Conservation (phyloP, 1,284 basidiomycete genomes). For the Marasmius sp. region DNA sequence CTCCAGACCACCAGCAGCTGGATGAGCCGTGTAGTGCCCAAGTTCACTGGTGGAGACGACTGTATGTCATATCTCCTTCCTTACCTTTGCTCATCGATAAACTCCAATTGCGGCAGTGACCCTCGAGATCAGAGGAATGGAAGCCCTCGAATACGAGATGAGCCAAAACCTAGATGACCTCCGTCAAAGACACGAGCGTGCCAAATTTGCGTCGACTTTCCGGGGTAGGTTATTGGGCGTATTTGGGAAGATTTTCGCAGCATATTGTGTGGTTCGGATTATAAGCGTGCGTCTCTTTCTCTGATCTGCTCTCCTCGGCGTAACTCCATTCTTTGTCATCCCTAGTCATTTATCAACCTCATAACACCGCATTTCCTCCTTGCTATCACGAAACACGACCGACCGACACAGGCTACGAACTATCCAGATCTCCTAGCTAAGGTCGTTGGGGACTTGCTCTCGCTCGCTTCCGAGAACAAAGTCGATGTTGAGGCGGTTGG, state of each 20-base stretch:
- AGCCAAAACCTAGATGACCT: conserved; percentile 52
- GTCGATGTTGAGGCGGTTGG: conserved; percentile 39
- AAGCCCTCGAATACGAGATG: conserved; percentile 73
- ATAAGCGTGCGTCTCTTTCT: conserved; percentile 50
- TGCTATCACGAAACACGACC: conserved; percentile 33
- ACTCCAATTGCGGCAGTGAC: conserved; percentile 20
- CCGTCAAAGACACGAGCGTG: conserved; percentile 46
- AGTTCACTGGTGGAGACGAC: conserved; percentile 44
- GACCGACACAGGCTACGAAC: conserved; percentile 28
- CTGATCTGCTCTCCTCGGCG: background rate
- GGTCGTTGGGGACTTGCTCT: conserved; percentile 50
- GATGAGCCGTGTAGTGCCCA: conserved; percentile 38
- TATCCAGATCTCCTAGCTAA: conserved; percentile 65
- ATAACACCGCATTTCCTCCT: conserved; percentile 34
- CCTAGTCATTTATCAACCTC: conserved; percentile 61
- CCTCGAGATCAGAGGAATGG: conserved; percentile 63
- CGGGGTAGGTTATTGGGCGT: conserved; percentile 50
- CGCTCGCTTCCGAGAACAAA: conserved; percentile 37
- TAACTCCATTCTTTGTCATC: background rate
- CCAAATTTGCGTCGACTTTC: conserved; percentile 53
- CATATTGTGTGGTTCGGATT: conserved; percentile 68
- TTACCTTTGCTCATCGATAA: background rate
- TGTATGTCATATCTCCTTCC: conserved; percentile 30
- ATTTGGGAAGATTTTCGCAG: conserved; percentile 54
- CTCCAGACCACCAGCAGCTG: background rate